Evolutionary conservation across 169 alveolate genomes (phyloP), one percentile per base, ranked within the genome.

Genomic region (Besnoitia besnoiti): DNA sequence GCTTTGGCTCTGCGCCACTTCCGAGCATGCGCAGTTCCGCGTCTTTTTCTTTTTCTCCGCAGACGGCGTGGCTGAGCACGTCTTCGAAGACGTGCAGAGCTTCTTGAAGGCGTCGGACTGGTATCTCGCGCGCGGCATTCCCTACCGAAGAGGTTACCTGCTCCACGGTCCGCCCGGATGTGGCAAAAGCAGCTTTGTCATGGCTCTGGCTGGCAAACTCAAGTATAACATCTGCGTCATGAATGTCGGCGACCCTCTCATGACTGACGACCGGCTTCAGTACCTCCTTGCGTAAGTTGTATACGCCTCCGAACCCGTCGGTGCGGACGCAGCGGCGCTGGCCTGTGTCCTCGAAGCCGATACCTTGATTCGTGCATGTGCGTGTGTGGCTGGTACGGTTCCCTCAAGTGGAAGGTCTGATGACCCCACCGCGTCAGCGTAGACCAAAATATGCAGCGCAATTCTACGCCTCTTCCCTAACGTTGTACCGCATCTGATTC

Each of bases 81-180:
- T 92, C 44, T 37, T 59, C 30, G 90, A 47, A 3, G 94, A 92
- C 62, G 59, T 85, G n/a, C 39, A 0, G 27, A 50, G 89, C 46
- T 92, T 92, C 89, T 73, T 92, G 49, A 35, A 62, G 40, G 44
- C 90, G 14, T 55, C 94, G 0, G 37, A 35, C 33, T 96, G 98
- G 98, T 96, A 96, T 39, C 59, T 94, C 21, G 92, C 89, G 50
- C 85, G 95, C 40, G 98, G 98, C 21, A 96, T 96, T 50, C 98
- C 98, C 16, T 96, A 96, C 88, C 94, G 98, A 37, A 93, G 98
- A 44, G 97, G 98, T 8, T 96, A 96, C 75, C 94, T 96, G 3
- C 93, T 96, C 10, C 95, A 94, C 85, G 98, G 98, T 0, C 98
- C 98, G 0, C 98, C 98, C 0, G 98, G 98, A 27, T 96, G 98